Evolutionary conservation across 1,139 yeast genomes (phyloP).

Genomic region (Diutina pseudorugosa): DNA sequence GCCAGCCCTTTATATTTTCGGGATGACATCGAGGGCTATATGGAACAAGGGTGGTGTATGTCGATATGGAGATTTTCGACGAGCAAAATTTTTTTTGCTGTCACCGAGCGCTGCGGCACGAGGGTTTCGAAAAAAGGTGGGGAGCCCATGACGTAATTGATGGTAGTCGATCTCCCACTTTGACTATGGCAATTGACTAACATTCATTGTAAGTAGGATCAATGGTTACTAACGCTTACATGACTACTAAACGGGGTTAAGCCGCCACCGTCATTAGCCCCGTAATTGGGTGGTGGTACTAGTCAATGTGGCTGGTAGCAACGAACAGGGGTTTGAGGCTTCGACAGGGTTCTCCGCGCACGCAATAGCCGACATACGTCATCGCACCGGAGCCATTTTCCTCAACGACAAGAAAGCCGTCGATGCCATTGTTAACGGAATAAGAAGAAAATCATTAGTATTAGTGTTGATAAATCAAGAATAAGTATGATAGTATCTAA

Average conservation of each 20-base stretch:
- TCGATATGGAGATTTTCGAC: not conserved
- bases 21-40: not conserved
- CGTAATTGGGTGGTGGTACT: too few species aligned
- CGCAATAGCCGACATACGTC: not conserved
- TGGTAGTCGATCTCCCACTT: not conserved
- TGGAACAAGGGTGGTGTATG: not conserved
- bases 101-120: not conserved
- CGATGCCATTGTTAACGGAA: too few species aligned
- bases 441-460: too few species aligned
- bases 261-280: too few species aligned
- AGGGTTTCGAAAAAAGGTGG: not conserved
- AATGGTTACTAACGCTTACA: too few species aligned
- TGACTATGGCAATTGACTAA: too few species aligned
- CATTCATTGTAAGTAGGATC: too few species aligned
- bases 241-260: too few species aligned
- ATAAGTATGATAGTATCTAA: too few species aligned
- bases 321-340: not conserved
- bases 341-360: not conserved
- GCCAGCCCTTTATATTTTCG: conserved; percentile 3
- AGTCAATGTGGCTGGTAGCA: not conserved
- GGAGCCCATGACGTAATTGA: not conserved
- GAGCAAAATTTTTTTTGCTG: not conserved
- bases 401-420: too few species aligned
- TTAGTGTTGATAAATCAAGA: too few species aligned
- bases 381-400: not conserved